Base-by-base conservation (phyloP, 768 basidiomycete species). In the Boletus edulis region DNA sequence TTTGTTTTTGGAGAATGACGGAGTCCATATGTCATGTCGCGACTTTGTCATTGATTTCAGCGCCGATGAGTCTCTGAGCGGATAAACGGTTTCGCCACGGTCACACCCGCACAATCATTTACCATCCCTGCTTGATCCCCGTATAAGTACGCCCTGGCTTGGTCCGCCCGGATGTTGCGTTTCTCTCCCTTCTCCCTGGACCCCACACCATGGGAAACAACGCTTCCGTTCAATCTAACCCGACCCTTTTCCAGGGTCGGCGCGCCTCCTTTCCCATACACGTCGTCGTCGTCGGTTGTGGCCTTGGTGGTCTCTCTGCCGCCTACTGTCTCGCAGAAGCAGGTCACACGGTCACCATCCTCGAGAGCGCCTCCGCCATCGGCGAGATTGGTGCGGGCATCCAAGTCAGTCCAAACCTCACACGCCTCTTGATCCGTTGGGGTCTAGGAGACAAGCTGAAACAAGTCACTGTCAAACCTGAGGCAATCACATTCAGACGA, bases 321-420 rank as follows among this genome's bases (percentile, higher is more conserved):
- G 81, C 78, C 8, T 75, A 72, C 62, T 68, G 69, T 38, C 71
- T 82, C 12, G 77, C 78, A 4, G 69, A 71, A 18, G 74, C 76
- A 0, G 81, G 81, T 2, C 80, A 82, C 63, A 73, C 60, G 5
- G 73, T 82, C 49, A 79, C 78, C 31, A 67, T 82, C 46, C 67
- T 82, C 37, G 81, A 82, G 57, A 60, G 62, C 18, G 76, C 80
- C 3, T 44, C 58, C 0, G 50, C 58, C 4, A 67, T 79, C 14
- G 58, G 77, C 1, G 79, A 81, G 52, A 73, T 79, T 7, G 80
- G 81, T 3, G 81, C 81, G 4, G 81, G 81, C 12, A 81, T 83
- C 35, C 81, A 81, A 61, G 62, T 79, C 49, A 56, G 59, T 27
- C 69, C 72, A 18, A 80, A 81, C 58, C 41, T 80, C 15, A 73